Percentiles rank a stretch among this genome's conserved stretches.
Evolutionary conservation across 164 flowering plant genomes (phyloP).

Genomic region (Vitis riparia): DNA sequence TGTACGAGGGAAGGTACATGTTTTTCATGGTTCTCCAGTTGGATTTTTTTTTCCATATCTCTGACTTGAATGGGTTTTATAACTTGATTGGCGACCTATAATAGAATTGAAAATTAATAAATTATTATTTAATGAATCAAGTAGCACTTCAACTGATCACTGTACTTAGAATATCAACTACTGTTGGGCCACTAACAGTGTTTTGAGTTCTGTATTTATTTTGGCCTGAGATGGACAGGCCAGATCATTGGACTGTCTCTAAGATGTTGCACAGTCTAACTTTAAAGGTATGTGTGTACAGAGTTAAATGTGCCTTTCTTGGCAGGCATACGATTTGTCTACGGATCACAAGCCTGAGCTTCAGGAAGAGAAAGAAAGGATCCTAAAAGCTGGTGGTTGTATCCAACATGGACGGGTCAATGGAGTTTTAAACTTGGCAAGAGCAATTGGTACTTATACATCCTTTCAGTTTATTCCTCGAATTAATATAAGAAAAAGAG

Average conservation of each 20-base stretch:
- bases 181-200: too few species aligned
- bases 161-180: too few species aligned
- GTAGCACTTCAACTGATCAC: too few species aligned
- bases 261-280: too few species aligned
- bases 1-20: background rate
- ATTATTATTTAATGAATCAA: too few species aligned
- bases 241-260: too few species aligned
- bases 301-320: background rate
- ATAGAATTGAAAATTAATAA: too few species aligned
- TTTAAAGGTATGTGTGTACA: background rate
- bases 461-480: background rate
- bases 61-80: too few species aligned
- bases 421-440: conserved; percentile 88
- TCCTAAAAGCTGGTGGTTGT: conserved; percentile 90
- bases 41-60: conserved; percentile 2
- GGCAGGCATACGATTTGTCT: conserved; percentile 91
- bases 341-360: conserved; percentile 97
- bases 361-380: conserved; percentile 88
- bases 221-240: too few species aligned
- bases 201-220: too few species aligned
- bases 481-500: background rate
- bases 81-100: too few species aligned
- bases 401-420: conserved; percentile 93
- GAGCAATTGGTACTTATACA: conserved; percentile 83
- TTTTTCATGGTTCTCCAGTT: background rate